phyloP scores from a whole-genome alignment of 345 rosid genomes.

The Populus nigra region DNA sequence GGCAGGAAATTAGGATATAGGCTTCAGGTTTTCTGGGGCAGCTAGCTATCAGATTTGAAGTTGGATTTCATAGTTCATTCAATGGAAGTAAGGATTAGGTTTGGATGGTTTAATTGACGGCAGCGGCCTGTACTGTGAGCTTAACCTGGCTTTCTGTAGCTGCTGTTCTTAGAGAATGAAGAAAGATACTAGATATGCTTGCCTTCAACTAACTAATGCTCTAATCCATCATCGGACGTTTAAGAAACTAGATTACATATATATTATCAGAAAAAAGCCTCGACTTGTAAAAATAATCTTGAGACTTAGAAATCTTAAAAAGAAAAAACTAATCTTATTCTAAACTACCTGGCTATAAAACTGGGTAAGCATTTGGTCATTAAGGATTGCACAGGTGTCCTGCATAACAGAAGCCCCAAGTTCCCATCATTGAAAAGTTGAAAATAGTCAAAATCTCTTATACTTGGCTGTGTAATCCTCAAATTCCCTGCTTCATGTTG shows the following conservation, averaged over 20 bases:
- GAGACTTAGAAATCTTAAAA: background rate
- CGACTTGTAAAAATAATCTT: background rate
- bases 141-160: background rate
- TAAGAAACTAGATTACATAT: background rate
- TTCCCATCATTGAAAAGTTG: background rate
- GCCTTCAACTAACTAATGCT: background rate
- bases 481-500: background rate
- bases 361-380: background rate
- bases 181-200: background rate
- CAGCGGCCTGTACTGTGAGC: background rate
- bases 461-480: background rate
- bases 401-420: no score
- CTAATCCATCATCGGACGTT: background rate
- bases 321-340: background rate
- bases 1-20: background rate
- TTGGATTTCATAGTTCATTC: background rate
- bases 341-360: background rate
- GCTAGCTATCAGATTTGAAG: background rate
- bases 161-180: background rate
- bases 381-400: background rate
- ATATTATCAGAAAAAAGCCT: background rate
- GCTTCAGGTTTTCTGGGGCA: background rate
- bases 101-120: background rate
- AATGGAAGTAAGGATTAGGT: background rate
- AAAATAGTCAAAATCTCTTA: background rate